Evolutionary conservation across 768 basidiomycete species (phyloP).

Genomic region (Leccinum variicolor): DNA sequence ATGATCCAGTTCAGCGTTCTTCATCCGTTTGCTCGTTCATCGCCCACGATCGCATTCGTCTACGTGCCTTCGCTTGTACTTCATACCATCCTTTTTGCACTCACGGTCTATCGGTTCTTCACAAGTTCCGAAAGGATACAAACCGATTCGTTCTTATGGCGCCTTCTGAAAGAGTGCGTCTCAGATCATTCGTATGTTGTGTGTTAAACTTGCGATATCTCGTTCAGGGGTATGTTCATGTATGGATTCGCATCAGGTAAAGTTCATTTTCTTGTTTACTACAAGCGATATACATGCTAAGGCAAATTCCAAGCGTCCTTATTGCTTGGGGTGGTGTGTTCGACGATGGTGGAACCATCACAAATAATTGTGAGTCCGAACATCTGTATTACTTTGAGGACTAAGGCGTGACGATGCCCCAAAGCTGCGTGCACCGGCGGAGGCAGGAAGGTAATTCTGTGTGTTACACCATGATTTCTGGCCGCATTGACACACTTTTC

Average conservation of each 20-base stretch:
- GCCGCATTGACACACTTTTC: not conserved
- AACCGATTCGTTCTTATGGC: conserved; percentile 9
- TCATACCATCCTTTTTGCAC: conserved; percentile 11
- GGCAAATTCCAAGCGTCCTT: not conserved
- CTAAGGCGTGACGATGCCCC: not conserved
- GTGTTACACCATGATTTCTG: not conserved
- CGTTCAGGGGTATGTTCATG: conserved; percentile 13
- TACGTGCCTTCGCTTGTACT: conserved; percentile 17
- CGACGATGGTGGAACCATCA: conserved; percentile 9
- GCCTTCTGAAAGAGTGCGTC: conserved; percentile 19
- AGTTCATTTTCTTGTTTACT: not conserved
- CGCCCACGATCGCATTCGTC: not conserved
- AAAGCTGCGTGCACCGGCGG: conserved; percentile 2
- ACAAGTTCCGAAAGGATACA: conserved; percentile 8
- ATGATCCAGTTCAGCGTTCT: not conserved
- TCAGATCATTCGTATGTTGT: not conserved
- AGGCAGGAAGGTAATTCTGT: conserved; percentile 1
- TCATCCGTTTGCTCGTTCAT: not conserved
- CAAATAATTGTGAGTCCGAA: conserved; percentile 1
- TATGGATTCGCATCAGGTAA: conserved; percentile 6
- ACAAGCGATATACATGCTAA: not conserved
- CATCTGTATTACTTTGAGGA: not conserved
- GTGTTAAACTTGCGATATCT: not conserved
- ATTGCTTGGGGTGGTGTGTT: conserved; percentile 1
- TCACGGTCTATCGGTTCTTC: conserved; percentile 13